Base-by-base conservation (phyloP, 441 rosid genomes). In the Jatropha podagrica region DNA sequence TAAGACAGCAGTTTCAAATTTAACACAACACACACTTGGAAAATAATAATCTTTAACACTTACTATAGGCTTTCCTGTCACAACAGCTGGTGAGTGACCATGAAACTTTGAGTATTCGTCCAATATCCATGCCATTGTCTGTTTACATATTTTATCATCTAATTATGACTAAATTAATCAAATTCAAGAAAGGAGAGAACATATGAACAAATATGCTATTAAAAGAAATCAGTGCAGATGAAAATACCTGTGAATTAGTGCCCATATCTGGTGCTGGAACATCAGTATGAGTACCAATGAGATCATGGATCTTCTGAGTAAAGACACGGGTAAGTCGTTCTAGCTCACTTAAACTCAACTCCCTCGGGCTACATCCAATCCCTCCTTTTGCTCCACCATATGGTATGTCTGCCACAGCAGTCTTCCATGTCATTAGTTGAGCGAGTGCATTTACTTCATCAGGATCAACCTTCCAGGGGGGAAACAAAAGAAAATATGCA, bases 221-320 rank as follows among this genome's bases (percentile, higher is more conserved):
- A 65, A 56, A 63, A 48, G 37, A 14, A 12, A 63, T 27, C 38
- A 54, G 1, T 32, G 66, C 15, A 55, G 63, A 76, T 40, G 10
- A 27, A 7, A 58, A 18, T 44, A 91, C 96, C 94, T 91, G 98
- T 4, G 98, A 86, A 84, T 91, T 91, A 18, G 99, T 96, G 37
- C 99, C 98, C 98, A 96, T 96, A 72, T 96, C 98, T 18, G 99
- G 99, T 27, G 99, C 99, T 23, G 99, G 99, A 62, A 96, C 98
- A 84, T 96, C 99, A 2, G 92, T 88, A 46, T 94, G 98, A 55
- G 83, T 83, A 52, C 98, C 99, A 38, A 96, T 92, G 56, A 96
- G 96, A 79, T 94, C 99, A 69, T 96, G 99, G 77, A 96, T 96
- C 90, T 96, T 96, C 85, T 96, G 98, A 2, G 99, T 96, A 84